These are phyloP conservation scores for Aureobasidium subglaciale DNA, from an alignment of 2,329 filamentous ascomycete species.

Conservation along the genomic window DNA sequence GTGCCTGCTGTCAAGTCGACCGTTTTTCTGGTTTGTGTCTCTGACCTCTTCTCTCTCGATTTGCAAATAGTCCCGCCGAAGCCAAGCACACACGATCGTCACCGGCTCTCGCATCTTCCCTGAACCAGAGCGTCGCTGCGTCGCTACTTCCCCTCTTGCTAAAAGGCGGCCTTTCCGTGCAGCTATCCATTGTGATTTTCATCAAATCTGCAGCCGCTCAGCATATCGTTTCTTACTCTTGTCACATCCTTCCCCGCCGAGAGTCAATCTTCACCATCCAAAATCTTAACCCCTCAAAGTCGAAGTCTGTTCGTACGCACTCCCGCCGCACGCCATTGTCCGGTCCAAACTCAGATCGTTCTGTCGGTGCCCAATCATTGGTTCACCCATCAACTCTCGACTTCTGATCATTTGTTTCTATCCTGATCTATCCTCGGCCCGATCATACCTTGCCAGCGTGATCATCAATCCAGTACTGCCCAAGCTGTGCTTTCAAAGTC, in stretches of 20 bases:
- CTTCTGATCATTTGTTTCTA: neutral
- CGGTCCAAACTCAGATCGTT: conserved; percentile 12
- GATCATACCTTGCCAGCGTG: conserved; percentile 3
- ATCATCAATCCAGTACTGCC: neutral
- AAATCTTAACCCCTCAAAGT: conserved; percentile 15
- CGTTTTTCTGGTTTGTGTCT: conserved; percentile 12
- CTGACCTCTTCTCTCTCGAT: conserved; percentile 5
- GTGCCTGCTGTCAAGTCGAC: conserved; percentile 14
- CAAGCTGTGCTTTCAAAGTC: neutral
- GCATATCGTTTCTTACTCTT: conserved; percentile 2
- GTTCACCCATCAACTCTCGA: neutral
- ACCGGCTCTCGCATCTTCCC: conserved; percentile 11
- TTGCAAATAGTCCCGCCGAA: conserved; percentile 12
- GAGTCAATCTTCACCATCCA: conserved; percentile 10
- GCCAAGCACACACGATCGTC: conserved; percentile 13
- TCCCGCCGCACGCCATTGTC: conserved; percentile 15
- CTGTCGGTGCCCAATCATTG: conserved; percentile 5
- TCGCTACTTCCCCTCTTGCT: conserved; percentile 3
- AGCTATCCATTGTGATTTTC: neutral
- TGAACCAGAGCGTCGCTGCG: conserved; percentile 5
- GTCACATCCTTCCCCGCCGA: conserved; percentile 11
- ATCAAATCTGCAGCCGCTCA: conserved; percentile 3
- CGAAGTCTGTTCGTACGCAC: conserved; percentile 1
- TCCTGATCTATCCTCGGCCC: conserved; percentile 11
- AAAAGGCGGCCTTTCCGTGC: neutral